phyloP scores from a whole-genome alignment of 2,329 filamentous ascomycete genomes.

The Fusarium armeniacum region DNA sequence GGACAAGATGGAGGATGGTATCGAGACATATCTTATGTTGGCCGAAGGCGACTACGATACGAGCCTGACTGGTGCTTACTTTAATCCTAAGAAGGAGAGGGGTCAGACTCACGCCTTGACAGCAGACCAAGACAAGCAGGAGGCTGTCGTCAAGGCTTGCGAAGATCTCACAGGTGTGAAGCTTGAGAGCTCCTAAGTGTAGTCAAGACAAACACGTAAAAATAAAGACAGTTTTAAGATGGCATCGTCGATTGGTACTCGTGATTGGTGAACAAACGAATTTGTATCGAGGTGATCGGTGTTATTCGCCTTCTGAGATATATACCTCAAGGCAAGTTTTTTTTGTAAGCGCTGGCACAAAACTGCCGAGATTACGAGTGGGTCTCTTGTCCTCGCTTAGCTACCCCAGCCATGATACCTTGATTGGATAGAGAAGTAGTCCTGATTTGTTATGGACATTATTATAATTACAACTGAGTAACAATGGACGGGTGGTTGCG shows the following conservation, averaged over 20 bases:
- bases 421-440: background rate
- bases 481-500: too few species aligned
- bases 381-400: background rate
- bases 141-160: constrained; percentile 35
- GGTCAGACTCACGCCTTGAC: constrained; percentile 28
- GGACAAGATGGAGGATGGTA: constrained; percentile 41
- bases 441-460: too few species aligned
- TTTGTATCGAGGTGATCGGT: background rate
- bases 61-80: constrained; percentile 36
- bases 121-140: constrained; percentile 31
- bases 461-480: too few species aligned
- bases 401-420: background rate
- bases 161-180: constrained; percentile 34
- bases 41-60: constrained; percentile 43
- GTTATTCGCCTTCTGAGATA: background rate
- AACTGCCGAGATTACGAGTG: background rate
- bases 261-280: background rate
- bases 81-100: constrained; percentile 38
- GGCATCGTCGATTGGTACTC: accelerated
- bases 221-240: background rate
- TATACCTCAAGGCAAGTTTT: background rate
- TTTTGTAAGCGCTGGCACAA: background rate
- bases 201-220: background rate
- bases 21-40: constrained; percentile 42
- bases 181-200: background rate